Evolutionary conservation across 2,329 filamentous ascomycete genomes (phyloP).

Genomic region (Apiospora malaysiana): DNA sequence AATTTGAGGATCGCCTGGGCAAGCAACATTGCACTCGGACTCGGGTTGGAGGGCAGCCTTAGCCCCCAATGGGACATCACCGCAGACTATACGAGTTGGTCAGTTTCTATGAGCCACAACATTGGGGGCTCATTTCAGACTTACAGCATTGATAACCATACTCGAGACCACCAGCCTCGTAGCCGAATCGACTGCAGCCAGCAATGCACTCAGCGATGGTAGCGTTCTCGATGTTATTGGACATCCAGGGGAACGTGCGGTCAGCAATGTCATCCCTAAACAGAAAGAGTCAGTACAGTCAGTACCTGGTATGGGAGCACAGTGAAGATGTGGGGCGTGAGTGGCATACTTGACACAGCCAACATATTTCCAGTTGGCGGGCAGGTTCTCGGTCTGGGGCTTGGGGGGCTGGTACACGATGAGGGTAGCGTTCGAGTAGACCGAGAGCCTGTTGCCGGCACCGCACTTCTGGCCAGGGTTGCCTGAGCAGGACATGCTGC

Average conservation of each 20-base stretch:
- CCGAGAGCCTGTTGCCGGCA: conserved; percentile 32
- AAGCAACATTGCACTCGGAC: conserved; percentile 45
- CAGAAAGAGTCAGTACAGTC: no score
- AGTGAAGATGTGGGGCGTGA: conserved; percentile 18
- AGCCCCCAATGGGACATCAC: conserved; percentile 35
- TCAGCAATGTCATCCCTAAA: conserved; percentile 30
- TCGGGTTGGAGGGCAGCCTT: conserved; percentile 36
- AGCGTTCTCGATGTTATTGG: conserved; percentile 45
- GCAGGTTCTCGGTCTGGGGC: conserved; percentile 27
- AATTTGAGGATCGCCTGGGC: conserved; percentile 41
- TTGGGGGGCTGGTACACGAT: conserved; percentile 29
- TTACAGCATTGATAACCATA: conserved; percentile 47
- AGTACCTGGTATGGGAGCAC: neutral
- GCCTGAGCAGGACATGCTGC: conserved; percentile 34
- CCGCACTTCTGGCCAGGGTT: conserved; percentile 33
- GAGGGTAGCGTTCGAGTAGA: conserved; percentile 32
- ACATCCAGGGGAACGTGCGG: conserved; percentile 45
- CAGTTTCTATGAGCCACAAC: neutral
- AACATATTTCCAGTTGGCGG: conserved; percentile 29
- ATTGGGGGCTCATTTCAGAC: neutral
- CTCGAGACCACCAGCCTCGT: conserved; percentile 49
- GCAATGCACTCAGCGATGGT: conserved; percentile 47
- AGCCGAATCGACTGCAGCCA: conserved; percentile 48
- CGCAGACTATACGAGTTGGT: conserved; percentile 37
- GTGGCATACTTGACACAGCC: conserved; percentile 29